Evolutionary conservation across 306 rosid genomes (phyloP), one percentile per base, ranked within the genome.

Genomic region (Luffa acutangula): DNA sequence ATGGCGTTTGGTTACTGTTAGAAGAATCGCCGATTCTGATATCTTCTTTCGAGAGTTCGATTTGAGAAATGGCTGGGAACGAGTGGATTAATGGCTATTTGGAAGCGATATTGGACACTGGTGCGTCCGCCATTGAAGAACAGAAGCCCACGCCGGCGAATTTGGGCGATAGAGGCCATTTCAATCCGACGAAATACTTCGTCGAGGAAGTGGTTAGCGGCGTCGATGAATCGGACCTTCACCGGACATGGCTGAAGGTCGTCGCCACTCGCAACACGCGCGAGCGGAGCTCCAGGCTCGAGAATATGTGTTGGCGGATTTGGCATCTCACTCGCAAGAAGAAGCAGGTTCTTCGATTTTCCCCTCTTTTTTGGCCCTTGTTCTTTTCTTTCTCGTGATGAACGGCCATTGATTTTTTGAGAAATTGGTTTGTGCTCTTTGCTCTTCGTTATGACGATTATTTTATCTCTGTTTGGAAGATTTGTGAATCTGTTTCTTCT

Each of bases 301-400:
- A 94, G 93, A 94, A 94, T 37, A 94, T 94, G 98, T 94, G 98
- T 84, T 94, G 98, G 98, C 93, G 98, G 64, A 94, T 94, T 86
- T 94, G 98, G 98, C 96, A 94, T 45, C 98, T 94, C 78, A 82
- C 98, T 3, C 89, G 98, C 75, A 94, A 89, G 97, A 91, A 93
- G 88, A 90, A 88, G 31, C 90, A 90, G 94, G 93, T 90, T 64
- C 75, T 78, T 78, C 62, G 21, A 46, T 34, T 74, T 45, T 46
- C 8, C 53, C 53, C 45, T 78, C 45, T 10, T 42, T 15, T 54
- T 33, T 45, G 31, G 2, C 46, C 12, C 25, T 63, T 21, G 15
- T 15, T 25, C 71, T 70, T 34, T 36, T 14, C 34, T 17, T 67
- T 39, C 12, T 58, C 13, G 11, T 21, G 20, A 58, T 56, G 60